These are phyloP conservation scores for Hyparrhenia diplandra DNA, from an alignment of 176 grass and related monocot genomes.

Conservation along the genomic window DNA sequence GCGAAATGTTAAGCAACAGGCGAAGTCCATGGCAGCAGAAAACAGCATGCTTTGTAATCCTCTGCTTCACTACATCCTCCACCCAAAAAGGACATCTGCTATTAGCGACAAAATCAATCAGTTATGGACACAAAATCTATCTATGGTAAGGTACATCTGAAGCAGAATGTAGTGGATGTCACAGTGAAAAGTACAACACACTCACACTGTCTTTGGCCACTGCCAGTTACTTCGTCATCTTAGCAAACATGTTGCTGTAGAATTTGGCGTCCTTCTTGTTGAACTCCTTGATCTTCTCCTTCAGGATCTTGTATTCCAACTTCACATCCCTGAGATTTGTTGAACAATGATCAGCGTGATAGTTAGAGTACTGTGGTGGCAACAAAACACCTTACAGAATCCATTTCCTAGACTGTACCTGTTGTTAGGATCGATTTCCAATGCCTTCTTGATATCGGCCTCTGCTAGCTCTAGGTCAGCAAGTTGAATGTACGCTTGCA, in stretches of 20 bases:
- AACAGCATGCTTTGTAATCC: background rate
- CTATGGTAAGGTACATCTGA: background rate
- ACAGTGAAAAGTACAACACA: background rate
- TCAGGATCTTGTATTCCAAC: conserved; percentile 68
- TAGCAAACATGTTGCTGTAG: conserved; percentile 92
- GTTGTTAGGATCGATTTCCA: conserved; percentile 47
- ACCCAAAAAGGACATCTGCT: conserved; percentile 8
- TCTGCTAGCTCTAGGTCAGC: conserved; percentile 71
- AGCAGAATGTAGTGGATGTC: background rate
- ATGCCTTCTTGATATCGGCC: conserved; percentile 49
- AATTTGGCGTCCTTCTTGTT: conserved; percentile 91
- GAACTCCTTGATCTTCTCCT: conserved; percentile 84
- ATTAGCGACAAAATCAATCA: background rate
- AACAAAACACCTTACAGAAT: background rate
- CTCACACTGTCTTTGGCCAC: conserved; percentile 36
- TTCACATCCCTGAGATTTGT: conserved; percentile 67
- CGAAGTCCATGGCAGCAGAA: background rate
- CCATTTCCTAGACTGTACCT: background rate
- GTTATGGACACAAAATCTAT: background rate
- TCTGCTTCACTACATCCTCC: background rate
- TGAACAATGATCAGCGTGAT: background rate
- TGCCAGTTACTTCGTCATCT: conserved; percentile 59
- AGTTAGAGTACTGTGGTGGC: background rate
- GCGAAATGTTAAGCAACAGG: background rate
- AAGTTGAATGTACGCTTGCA: conserved; percentile 68